Evolutionary conservation across 2,329 filamentous ascomycete species (phyloP), one percentile per base, ranked within the genome.

Genomic region (Achaetomium macrosporum): DNA sequence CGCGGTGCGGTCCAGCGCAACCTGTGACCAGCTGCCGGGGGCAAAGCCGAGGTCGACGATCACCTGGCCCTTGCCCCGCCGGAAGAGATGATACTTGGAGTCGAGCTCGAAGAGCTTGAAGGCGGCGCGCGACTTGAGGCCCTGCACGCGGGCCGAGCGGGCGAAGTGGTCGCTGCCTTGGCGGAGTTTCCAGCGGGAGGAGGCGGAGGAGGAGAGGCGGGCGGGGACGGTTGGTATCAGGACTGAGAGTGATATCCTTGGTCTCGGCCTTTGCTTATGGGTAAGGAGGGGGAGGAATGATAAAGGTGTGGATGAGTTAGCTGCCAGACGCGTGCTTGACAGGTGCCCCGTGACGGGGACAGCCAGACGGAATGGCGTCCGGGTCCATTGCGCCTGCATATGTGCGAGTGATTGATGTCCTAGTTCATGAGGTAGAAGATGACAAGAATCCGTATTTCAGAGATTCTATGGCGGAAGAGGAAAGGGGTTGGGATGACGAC

Each of bases 61-160:
- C 0, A 89, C 95, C 69, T 95, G 87, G 1, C 88, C 88, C 6
- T 17, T 15, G 31, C 25, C 17, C 20, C 74, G 77, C 56, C 77
- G 82, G 70, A 99, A 96, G 17, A 99, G 70, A 47, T 75, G 81
- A 69, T 95, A 86, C 63, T 87, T 89, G 16, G 83, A 74, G 71
- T 97, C 87, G 70, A 99, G 88, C 87, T 96, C 88, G 16, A 96
- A 71, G 10, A 99, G 75, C 70, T 99, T 99, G 69, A 93, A 96
- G 0, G 91, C 93, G 25, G 93, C 93, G 57, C 93, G 83, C 63
- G 90, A 95, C 70, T 92, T 96, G 53, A 96, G 73, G 0, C 85
- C 85, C 60, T 87, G 79, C 2, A 95, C 83, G 64, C 83, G 87
- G 42, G 93, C 91, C 62, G 87, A 82, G 51, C 81, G 81, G 0